phyloP scores from a whole-genome alignment of 495 filamentous ascomycete species.

The Daldinia bambusicola region DNA sequence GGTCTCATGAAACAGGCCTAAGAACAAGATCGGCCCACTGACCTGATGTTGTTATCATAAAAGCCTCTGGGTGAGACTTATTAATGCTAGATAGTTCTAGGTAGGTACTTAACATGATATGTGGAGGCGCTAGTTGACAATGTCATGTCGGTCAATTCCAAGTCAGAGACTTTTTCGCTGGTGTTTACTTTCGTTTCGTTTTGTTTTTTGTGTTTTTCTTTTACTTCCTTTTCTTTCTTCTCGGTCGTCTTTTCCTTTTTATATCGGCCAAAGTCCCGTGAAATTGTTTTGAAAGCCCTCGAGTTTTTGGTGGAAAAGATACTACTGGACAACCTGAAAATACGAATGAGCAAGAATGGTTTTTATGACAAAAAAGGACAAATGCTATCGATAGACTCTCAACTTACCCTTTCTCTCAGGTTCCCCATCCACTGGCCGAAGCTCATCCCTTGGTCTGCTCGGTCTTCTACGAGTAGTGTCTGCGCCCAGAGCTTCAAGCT shows the following conservation, averaged over 20 bases:
- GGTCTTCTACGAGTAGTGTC: slow-evolving; percentile 93
- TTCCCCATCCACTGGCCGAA: slow-evolving; percentile 91
- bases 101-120: slow-evolving; percentile 21
- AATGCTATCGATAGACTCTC: slow-evolving; percentile 24
- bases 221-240: background rate
- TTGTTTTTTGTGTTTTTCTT: too few species aligned
- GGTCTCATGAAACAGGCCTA: slow-evolving; percentile 26
- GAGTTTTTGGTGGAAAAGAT: background rate
- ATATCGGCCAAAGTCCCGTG: background rate
- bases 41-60: background rate
- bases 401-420: slow-evolving; percentile 94
- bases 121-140: slow-evolving; percentile 21
- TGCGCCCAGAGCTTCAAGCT: slow-evolving; percentile 95
- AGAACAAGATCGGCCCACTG: slow-evolving; percentile 18
- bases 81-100: slow-evolving; percentile 2
- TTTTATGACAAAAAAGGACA: slow-evolving; percentile 11
- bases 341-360: slow-evolving; percentile 37
- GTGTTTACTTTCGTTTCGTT: slow-evolving; percentile 22
- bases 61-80: slow-evolving; percentile 5
- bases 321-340: slow-evolving; percentile 57
- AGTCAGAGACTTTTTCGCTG: slow-evolving; percentile 11
- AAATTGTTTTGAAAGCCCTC: background rate
- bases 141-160: slow-evolving; percentile 21
- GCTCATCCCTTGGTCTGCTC: slow-evolving; percentile 92
- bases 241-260: background rate